Evolutionary conservation across 177 flowering plant genomes (phyloP).

Genomic region (Vitis hybrid): DNA sequence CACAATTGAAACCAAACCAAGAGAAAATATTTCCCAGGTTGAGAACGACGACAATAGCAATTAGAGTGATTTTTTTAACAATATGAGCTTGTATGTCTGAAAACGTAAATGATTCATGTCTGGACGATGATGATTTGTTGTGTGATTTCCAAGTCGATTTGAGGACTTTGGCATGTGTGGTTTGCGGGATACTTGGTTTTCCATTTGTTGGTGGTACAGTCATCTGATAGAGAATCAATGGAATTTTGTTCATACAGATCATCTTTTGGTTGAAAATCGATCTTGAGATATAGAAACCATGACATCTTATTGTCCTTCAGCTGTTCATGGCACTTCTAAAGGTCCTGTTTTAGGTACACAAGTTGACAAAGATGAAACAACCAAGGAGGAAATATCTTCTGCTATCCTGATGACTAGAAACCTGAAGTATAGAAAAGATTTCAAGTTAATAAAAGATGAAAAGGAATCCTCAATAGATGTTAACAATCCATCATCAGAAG

Average conservation of each 20-base stretch:
- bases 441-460: no score
- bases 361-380: no score
- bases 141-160: conserved; percentile 86
- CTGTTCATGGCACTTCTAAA: no score
- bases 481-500: no score
- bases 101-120: conserved; percentile 40
- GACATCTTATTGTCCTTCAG: no score
- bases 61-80: conserved; percentile 27
- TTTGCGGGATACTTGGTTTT: conserved; percentile 95
- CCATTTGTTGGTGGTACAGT: conserved; percentile 89
- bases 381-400: no score
- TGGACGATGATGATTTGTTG: conserved; percentile 64
- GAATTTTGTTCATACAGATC: conserved; percentile 31
- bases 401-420: no score
- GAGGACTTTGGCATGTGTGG: conserved; percentile 88
- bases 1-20: conserved; percentile 1
- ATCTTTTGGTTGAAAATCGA: conserved; percentile 18
- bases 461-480: no score
- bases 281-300: neutral
- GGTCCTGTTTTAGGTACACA: no score
- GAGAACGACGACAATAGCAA: conserved; percentile 13
- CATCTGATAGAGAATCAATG: conserved; percentile 46
- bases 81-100: conserved; percentile 41
- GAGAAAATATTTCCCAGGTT: conserved; percentile 17
- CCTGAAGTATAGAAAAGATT: no score